Base-by-base conservation (phyloP, 805 yeast species). In the Zygosaccharomyces lentus region DNA sequence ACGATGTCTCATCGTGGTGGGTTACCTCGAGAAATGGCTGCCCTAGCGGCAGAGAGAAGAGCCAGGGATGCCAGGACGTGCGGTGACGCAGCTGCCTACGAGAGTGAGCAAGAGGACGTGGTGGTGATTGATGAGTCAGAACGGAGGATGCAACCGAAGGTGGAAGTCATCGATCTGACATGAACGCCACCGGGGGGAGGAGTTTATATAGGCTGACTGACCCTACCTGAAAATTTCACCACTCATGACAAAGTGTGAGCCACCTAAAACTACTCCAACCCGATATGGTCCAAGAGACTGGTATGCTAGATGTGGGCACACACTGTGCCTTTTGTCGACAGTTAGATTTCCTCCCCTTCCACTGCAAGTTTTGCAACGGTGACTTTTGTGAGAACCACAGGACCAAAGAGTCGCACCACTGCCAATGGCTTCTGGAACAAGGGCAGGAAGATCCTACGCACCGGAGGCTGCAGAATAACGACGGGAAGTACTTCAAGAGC, bases 301-400 rank as follows among this genome's bases (percentile, higher is more conserved):
- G 67, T 6, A 64, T 64, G 67, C 49, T 64, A 12, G 68, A 64
- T 50, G 68, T 62, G n/a, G 68, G 68, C 1, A 60, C 61, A 24
- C 68, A 64, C 41, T 64, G 68, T 46, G 45, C 47, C 15, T 62
- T 51, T 43, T 64, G 68, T 41, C 47, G 61, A 34, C 61, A 64
- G 43, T 23, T 62, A 7, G 68, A 64, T 43, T 64, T 64, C 41
- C 46, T 64, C 25, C 68, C 68, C 6, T 64, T 64, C 50, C 64
- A 61, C 43, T 64, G 68, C 45, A 41, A 50, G 5, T 48, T 30
- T 24, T 64, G 68, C 45, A 43, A 57, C 29, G 51, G 55, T 9
- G 63, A 61, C 47, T 63, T 62, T 37, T 64, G 68, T 49, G 39
- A 58, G 4, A 40, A 42, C 7, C 68, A 64, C 46, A 49, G 68